A percentile compares a stretch with the other conserved stretches of the same genome.
Conservation (phyloP, 2,329 filamentous ascomycete genomes). For the Alternaria solani region DNA sequence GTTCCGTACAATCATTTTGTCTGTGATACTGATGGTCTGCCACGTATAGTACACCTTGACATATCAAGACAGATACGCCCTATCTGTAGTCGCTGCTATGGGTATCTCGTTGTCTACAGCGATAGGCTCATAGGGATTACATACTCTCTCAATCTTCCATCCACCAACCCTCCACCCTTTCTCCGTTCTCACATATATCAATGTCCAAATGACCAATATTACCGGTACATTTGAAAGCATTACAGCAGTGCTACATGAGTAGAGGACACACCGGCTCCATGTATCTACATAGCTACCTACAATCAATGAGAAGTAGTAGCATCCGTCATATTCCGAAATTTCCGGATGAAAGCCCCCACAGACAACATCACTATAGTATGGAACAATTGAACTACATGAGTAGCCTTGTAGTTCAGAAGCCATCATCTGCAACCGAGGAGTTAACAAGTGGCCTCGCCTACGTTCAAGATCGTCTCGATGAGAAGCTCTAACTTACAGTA, state of each 20-base stretch:
- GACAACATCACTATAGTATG: background rate
- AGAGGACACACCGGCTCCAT: background rate
- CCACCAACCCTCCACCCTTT: background rate
- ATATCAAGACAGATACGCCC: background rate
- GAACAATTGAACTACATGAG: background rate
- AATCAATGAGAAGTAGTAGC: background rate
- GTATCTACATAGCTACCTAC: background rate
- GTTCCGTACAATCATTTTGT: background rate
- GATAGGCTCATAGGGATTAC: background rate
- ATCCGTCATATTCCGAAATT: background rate
- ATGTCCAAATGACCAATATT: background rate
- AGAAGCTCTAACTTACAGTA: slow-evolving; percentile 22
- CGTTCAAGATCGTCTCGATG: too few species aligned
- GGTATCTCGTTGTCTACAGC: background rate
- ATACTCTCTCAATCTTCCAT: background rate
- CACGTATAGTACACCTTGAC: background rate
- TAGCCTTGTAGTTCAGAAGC: background rate
- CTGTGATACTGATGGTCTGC: background rate
- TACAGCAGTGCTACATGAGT: background rate
- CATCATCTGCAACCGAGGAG: background rate
- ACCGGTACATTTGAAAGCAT: background rate
- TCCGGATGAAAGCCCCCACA: background rate
- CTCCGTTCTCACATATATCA: background rate
- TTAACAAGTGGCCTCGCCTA: background rate
- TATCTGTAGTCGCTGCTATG: background rate